A percentile compares a stretch with the other conserved stretches of the same genome.
Conservation (phyloP, 805 yeast genomes). For the Kodamaea restingae region DNA sequence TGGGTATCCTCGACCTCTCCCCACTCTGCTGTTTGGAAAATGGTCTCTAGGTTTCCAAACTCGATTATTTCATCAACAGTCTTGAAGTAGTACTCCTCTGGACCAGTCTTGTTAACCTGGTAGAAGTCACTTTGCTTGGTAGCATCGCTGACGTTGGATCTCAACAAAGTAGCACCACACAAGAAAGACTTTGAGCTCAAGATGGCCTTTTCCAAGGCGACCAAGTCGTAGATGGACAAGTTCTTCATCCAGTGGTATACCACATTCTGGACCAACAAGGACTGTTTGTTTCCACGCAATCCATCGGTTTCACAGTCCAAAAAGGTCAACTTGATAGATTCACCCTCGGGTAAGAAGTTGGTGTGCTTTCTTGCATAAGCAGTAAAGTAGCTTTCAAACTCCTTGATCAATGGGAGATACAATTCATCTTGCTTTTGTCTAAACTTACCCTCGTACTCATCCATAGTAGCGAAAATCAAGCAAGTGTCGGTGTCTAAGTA, state of each 20-base stretch:
- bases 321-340: conserved; percentile 42
- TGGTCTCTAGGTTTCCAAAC: conserved; percentile 76
- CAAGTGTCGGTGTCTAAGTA: conserved; percentile 94
- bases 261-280: conserved; percentile 51
- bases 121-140: conserved; percentile 20
- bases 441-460: conserved; percentile 79
- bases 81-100: conserved; percentile 33
- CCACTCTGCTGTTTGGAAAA: conserved; percentile 86
- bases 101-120: conserved; percentile 32
- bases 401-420: conserved; percentile 69
- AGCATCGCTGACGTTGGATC: conserved; percentile 36
- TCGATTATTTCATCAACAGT: conserved; percentile 68
- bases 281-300: conserved; percentile 74
- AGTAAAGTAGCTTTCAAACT: conserved; percentile 59
- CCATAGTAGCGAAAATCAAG: conserved; percentile 73
- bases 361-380: conserved; percentile 28
- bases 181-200: conserved; percentile 81
- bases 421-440: conserved; percentile 74
- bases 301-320: conserved; percentile 84
- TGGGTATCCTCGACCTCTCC: conserved; percentile 99
- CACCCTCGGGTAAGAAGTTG: conserved; percentile 20
- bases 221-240: conserved; percentile 71
- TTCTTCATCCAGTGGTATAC: conserved; percentile 62
- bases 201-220: conserved; percentile 88
- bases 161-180: conserved; percentile 67